Base-by-base conservation (phyloP, 495 filamentous ascomycete species). In the Choiromyces venosus region DNA sequence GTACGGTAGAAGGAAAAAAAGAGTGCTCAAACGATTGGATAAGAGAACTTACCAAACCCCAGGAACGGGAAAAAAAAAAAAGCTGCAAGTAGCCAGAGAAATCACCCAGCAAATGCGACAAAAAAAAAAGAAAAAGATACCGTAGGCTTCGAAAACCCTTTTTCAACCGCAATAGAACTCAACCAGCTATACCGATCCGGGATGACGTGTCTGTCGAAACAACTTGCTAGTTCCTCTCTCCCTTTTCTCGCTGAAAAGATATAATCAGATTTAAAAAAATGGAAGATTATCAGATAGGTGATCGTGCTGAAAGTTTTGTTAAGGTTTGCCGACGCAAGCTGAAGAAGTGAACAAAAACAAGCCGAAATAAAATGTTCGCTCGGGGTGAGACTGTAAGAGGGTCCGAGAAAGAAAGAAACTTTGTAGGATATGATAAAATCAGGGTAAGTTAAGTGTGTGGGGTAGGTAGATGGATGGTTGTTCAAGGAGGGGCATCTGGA, bases 11-110 rank as follows among this genome's bases (percentile, higher is more conserved):
- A 33, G 25, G 52, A 29, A 29, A 14, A n/a, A 72, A 16, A 25
- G 74, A 42, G 66, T 77, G 68, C 46, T 66, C 44, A 38, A 69
- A 68, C 39, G 69, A 77, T 77, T 77, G 74, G 75, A 76, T n/a
- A 44, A 66, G 74, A 66, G 40, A 37, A 40, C 69, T 65, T 52
- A 76, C 69, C 35, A 71, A 71, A 67, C n/a, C 35, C 38, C 21
- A 75, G 73, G 74, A 69, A 67, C 40, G 70, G 46, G 56, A 69
- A 29, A 14, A 44, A 6, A 44, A 6, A 46, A 16, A 61, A 18
- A 0, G 52, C n/a, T 61, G 25, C 25, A 61, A 33, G 52, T 14
- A 61, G 25, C 25, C 25, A 33, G 52, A 61, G 52, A 25, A 61
- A 61, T 33, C 52, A 56, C 46, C 46, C 8, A 61, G 25, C 52